Conservation (phyloP, 75 land plant genomes). For the Ceratopteris richardii region DNA sequence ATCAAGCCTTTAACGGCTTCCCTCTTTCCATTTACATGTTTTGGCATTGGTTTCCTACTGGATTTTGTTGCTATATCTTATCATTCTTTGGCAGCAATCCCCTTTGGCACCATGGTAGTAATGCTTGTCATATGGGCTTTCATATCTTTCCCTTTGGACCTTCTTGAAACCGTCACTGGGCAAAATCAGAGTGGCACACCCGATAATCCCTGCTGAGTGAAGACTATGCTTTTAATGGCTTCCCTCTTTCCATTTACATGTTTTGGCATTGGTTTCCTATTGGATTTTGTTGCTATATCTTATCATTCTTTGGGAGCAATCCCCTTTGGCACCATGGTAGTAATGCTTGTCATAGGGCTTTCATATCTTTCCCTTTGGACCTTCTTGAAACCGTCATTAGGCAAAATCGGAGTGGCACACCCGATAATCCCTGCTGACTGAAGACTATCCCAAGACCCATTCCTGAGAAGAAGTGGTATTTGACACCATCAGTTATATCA, state of each 20-base stretch:
- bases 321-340: slow-evolving; percentile 99
- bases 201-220: slow-evolving; percentile 93
- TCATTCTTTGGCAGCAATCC: slow-evolving; percentile 89
- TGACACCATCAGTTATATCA: too few relatives aligned
- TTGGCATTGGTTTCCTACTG: slow-evolving; percentile 78
- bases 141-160: slow-evolving; percentile 94
- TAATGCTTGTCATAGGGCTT: slow-evolving; percentile 87
- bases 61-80: slow-evolving; percentile 91
- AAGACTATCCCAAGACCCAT: too few relatives aligned
- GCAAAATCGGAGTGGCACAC: too few relatives aligned
- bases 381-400: too few relatives aligned
- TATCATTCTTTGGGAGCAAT: slow-evolving; percentile 91
- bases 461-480: too few relatives aligned
- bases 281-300: slow-evolving; percentile 87
- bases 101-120: slow-evolving; percentile 98
- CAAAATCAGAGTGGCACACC: slow-evolving; percentile 97
- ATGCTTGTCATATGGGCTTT: slow-evolving; percentile 94
- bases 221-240: slow-evolving; percentile 94
- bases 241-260: slow-evolving; percentile 87
- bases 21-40: slow-evolving; percentile 84
- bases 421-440: too few relatives aligned
- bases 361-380: too few relatives aligned
- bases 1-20: slow-evolving; percentile 95
- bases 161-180: slow-evolving; percentile 84
- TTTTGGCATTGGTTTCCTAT: slow-evolving; percentile 78